A percentile compares a stretch with the other conserved stretches of the same genome.
Conservation (phyloP, 129 eudicot species). For the Tagetes erecta region DNA sequence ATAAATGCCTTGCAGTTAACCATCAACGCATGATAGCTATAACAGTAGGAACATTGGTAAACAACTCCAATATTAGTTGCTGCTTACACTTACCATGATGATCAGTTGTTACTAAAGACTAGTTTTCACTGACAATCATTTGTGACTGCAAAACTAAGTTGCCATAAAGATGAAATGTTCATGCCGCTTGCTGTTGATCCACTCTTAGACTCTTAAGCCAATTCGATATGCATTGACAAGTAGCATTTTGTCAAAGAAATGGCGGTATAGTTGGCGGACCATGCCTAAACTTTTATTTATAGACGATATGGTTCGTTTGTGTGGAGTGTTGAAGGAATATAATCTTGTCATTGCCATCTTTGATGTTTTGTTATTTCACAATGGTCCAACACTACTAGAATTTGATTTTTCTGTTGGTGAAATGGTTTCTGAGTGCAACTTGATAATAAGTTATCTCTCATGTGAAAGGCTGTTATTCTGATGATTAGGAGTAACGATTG, state of each 20-base stretch:
- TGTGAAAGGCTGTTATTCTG: background rate
- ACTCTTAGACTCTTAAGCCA: background rate
- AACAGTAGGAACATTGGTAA: too few relatives aligned
- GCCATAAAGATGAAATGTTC: too few relatives aligned
- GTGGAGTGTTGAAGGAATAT: background rate
- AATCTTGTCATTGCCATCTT: slow-evolving; percentile 12
- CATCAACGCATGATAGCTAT: too few relatives aligned
- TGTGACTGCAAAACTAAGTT: too few relatives aligned
- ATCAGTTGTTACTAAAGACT: too few relatives aligned
- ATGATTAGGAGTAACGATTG: background rate
- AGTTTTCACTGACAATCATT: too few relatives aligned
- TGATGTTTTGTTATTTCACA: slow-evolving; percentile 34
- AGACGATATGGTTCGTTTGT: background rate
- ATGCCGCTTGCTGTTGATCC: too few relatives aligned
- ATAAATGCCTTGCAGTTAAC: too few relatives aligned
- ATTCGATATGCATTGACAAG: slow-evolving; percentile 40
- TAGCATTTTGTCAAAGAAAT: slow-evolving; percentile 36
- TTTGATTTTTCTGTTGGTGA: slow-evolving; percentile 1
- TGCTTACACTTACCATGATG: too few relatives aligned
- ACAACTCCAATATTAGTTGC: too few relatives aligned
- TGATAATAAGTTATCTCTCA: slow-evolving; percentile 20
- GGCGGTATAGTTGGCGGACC: slow-evolving; percentile 42
- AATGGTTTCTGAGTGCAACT: slow-evolving; percentile 2
- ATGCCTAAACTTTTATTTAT: slow-evolving; percentile 27
- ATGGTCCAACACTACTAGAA: slow-evolving; percentile 15